Evolutionary conservation across 108 stramenopile genomes (phyloP), one percentile per base, ranked within the genome.

Genomic region (Skeletonema costatum): DNA sequence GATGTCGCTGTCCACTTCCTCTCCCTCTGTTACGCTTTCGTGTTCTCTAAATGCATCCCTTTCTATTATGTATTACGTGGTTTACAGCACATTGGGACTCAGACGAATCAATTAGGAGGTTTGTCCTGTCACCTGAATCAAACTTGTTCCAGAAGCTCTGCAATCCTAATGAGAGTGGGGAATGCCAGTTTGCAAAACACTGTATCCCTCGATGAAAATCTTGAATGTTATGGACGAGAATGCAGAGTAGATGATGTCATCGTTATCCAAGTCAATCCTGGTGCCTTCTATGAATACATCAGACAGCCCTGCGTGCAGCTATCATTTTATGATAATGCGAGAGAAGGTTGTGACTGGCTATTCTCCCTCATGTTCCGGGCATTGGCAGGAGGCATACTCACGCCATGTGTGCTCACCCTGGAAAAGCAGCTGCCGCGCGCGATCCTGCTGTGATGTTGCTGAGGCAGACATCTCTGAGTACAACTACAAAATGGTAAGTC

Each of bases 251-350:
- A 91, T 56, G 82, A 72, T 25, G 33, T 87, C 59, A 42, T 82
- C 4, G 61, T 78, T 1, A 78, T 91, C 6, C 70, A 90, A 66
- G 85, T 91, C 9, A 65, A 64, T 12, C 77, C 70, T 30, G 87
- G 83, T 41, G 63, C 87, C 4, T 87, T 81, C 59, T 92, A 85
- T 51, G 92, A 93, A 73, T 91, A 93, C 60, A 70, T 89, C 39
- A 77, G 76, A 2, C 84, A 82, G 7, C 81, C 87, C 0, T 91
- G 90, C 66, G 86, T 88, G 6, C 50, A 88, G 6, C 75, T 81
- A 41, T 61, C 79, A 29, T 93, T 90, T 44, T 86, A 78, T 32
- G 53, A 78, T 17, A 64, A 90, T 58, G 84, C 86, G 14, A 78
- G n/a, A 77, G 58, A 86, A 73, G 41, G 85, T 90, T 11, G 60